phyloP scores from a whole-genome alignment of 1,139 yeast species.

The Diutina rugosa region DNA sequence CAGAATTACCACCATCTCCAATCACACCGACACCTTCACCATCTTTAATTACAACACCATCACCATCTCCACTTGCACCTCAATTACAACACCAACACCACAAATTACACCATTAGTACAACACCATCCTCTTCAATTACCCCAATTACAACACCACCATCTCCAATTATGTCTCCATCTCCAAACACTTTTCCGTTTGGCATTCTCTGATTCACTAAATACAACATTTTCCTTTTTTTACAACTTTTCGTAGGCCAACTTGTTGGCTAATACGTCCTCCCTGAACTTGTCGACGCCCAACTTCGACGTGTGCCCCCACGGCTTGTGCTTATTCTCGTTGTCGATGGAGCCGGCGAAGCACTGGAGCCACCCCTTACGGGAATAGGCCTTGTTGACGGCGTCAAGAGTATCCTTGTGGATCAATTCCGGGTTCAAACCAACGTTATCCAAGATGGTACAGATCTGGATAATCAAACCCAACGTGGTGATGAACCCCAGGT shows the following conservation, averaged over 20 bases:
- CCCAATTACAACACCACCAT: too few relatives aligned
- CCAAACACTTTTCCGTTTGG: too few relatives aligned
- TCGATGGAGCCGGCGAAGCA: conserved; percentile 26
- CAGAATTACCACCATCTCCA: too few relatives aligned
- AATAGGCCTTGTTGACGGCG: conserved; percentile 14
- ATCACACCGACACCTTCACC: too few relatives aligned
- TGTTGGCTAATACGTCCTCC: conserved; percentile 17
- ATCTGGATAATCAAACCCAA: conserved; percentile 24
- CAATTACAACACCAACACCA: too few relatives aligned
- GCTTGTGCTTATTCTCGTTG: conserved; percentile 17
- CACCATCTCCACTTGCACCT: too few relatives aligned
- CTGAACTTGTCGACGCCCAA: conserved; percentile 20
- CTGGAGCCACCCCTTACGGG: conserved; percentile 20
- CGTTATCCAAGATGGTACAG: conserved; percentile 24
- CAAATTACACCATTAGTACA: too few relatives aligned
- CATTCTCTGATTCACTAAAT: too few relatives aligned
- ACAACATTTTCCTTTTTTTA: background rate
- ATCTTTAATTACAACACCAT: too few relatives aligned
- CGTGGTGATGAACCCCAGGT: conserved; percentile 21
- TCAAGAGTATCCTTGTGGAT: conserved; percentile 19
- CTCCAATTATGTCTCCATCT: too few relatives aligned
- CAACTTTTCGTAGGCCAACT: conserved; percentile 1
- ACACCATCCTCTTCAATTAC: too few relatives aligned
- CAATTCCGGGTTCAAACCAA: conserved; percentile 19
- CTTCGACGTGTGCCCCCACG: conserved; percentile 27